Conservation (phyloP, 371 early-diverging fungal species). For the Smittium mucronatum region DNA sequence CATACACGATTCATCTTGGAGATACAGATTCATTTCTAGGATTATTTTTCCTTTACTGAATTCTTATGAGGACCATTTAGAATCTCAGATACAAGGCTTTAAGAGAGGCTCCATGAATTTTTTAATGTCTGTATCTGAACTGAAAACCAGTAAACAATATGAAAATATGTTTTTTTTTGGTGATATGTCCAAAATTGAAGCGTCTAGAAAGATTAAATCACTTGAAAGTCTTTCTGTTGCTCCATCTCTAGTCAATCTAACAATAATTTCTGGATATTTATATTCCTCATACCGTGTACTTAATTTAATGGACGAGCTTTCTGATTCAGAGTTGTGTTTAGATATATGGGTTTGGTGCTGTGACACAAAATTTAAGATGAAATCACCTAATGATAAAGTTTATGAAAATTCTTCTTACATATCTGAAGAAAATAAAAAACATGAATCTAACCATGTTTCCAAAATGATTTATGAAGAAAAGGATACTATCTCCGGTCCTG, state of each 20-base stretch:
- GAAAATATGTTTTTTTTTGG: too few species aligned
- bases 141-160: background rate
- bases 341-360: conserved; percentile 9
- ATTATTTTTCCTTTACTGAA: background rate
- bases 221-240: background rate
- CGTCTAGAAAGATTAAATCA: background rate
- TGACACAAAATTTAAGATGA: background rate
- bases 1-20: background rate
- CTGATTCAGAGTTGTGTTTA: conserved; percentile 8
- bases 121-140: background rate
- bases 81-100: background rate
- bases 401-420: background rate
- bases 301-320: background rate
- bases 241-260: background rate
- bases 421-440: background rate
- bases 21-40: background rate
- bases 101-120: background rate
- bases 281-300: conserved; percentile 7
- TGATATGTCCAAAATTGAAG: background rate
- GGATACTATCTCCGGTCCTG: background rate
- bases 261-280: conserved; percentile 1
- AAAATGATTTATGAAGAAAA: background rate
- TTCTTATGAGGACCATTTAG: background rate
- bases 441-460: too few species aligned
- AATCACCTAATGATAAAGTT: background rate